Conservation (phyloP, 192 early-diverging fungal species). For the Backusella tarrabulga region DNA sequence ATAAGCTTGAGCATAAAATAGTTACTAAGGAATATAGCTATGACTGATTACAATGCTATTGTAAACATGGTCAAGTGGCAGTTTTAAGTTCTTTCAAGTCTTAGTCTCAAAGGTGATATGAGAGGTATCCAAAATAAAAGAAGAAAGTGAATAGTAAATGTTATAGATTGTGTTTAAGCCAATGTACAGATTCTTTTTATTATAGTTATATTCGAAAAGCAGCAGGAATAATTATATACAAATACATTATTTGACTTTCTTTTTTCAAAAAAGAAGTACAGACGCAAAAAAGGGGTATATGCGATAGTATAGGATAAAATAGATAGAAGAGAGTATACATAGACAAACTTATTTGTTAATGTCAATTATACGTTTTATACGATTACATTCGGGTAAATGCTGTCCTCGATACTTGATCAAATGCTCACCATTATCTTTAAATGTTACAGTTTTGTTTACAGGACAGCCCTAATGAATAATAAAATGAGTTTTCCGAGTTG, state of each 20-base stretch:
- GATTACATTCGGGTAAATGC: constrained; percentile 50
- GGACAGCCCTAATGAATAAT: constrained; percentile 25
- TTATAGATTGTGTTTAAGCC: background rate
- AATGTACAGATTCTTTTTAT: constrained; percentile 1
- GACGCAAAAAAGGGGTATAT: background rate
- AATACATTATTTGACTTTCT: constrained; percentile 7
- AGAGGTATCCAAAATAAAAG: background rate
- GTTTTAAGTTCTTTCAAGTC: too few relatives aligned
- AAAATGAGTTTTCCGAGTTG: background rate
- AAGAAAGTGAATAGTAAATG: background rate
- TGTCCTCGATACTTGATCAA: constrained; percentile 55
- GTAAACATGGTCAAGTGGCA: too few relatives aligned
- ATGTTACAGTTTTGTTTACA: constrained; percentile 59
- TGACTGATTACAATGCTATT: too few relatives aligned
- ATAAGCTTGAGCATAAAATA: too few relatives aligned
- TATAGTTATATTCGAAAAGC: constrained; percentile 5
- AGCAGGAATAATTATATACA: constrained; percentile 15
- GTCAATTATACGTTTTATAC: constrained; percentile 47
- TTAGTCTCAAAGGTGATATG: background rate
- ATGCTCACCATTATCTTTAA: constrained; percentile 50
- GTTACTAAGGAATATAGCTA: too few relatives aligned
- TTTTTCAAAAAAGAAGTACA: constrained; percentile 3
- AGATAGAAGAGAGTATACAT: background rate
- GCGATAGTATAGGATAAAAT: background rate
- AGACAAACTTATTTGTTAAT: background rate